phyloP scores from a whole-genome alignment of 345 rosid species.

The Melastoma malabathricum region DNA sequence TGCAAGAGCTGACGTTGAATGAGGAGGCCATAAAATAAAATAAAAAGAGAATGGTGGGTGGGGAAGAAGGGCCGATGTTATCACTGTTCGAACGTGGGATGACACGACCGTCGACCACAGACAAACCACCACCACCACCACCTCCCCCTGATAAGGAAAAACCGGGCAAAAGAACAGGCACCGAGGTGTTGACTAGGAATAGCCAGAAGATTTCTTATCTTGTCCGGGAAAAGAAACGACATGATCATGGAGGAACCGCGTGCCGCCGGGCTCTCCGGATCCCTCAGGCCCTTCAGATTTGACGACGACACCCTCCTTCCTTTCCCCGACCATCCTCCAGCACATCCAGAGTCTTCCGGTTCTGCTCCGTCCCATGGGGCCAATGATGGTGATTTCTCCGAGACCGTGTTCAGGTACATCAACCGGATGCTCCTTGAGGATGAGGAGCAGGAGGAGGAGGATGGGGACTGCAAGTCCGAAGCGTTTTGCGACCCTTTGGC shows the following conservation, averaged over 20 bases:
- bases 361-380: slow-evolving; percentile 2
- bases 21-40: too few relatives aligned
- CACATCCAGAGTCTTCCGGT: slow-evolving; percentile 11
- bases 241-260: slow-evolving; percentile 7
- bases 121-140: too few relatives aligned
- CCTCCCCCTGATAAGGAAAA: too few relatives aligned
- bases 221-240: neutral
- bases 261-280: slow-evolving; percentile 5
- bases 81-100: too few relatives aligned
- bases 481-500: slow-evolving; percentile 32
- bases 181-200: too few relatives aligned
- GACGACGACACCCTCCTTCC: slow-evolving; percentile 20
- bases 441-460: slow-evolving; percentile 50
- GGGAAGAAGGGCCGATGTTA: too few relatives aligned
- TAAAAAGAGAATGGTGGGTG: too few relatives aligned
- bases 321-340: slow-evolving; percentile 11
- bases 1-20: too few relatives aligned
- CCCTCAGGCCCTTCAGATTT: slow-evolving; percentile 16
- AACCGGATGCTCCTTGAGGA: slow-evolving; percentile 45
- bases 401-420: slow-evolving; percentile 36
- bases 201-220: too few relatives aligned
- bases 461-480: slow-evolving; percentile 30
- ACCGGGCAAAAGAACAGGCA: too few relatives aligned
- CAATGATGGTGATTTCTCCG: slow-evolving; percentile 38
- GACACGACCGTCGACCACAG: too few relatives aligned